Base-by-base conservation (phyloP, 2,329 filamentous ascomycete genomes). In the Ophiostoma montium region DNA sequence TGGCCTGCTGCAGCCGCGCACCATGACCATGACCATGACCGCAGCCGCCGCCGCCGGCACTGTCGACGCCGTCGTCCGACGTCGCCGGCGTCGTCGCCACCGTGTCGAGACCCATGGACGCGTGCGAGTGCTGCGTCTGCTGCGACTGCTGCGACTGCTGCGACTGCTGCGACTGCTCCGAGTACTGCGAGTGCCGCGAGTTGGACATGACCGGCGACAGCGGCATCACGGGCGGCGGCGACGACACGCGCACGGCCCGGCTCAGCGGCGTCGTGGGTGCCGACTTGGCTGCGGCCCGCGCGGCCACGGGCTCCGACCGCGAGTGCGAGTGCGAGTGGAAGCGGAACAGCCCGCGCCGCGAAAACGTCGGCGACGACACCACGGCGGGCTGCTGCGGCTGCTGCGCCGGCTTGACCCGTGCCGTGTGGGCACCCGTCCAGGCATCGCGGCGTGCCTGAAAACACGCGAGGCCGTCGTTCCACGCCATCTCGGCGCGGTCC, bases 381-480 rank as follows among this genome's bases (percentile, higher is more conserved):
- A 59, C 12, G 56, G 51, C 11, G 5, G 68, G 64, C 30, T 73
- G 75, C 36, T 43, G 38, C 3, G 68, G 67, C 50, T 72, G 64
- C 30, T 73, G 75, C 36, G 47, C 43, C 3, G 68, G 67, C 50
- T 72, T 71, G 43, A 78, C 62, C 43, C 72, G 72, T 33, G 74
- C 75, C 11, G 69, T 73, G 54, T 75, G 75, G 31, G 87, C 89
- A 31, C 84, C 82, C 1, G 88, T 90, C 90, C 90, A 96, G 7
- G 79, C 80, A 65, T 95, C 80, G 45, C 89, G 75, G 51, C 86
- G 72, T 30, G 81, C 76, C 52, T 81, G 76, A 65, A 86, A 96
- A 61, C 83, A 84, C n/a, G 80, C 75, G 50, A 95, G 63, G 0
- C 90, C 90, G 35, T 82, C 71, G 58, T 95, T 96, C 81, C 84